These are phyloP conservation scores for Phlebopus sp. DNA, from an alignment of 1,284 basidiomycete species.

Conservation along the genomic window DNA sequence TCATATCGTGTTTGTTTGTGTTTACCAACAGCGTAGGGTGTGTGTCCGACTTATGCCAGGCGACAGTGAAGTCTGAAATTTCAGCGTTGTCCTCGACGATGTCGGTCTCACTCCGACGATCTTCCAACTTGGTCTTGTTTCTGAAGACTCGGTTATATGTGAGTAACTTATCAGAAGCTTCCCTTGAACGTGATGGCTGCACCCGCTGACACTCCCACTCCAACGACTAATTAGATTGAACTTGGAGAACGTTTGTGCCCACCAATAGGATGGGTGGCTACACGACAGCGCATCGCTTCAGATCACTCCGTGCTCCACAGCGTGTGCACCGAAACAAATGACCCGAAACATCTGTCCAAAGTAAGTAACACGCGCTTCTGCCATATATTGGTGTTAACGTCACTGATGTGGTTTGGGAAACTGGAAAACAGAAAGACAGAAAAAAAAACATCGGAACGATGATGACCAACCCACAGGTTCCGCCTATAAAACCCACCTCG, in stretches of 20 bases:
- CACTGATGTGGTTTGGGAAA: constrained; percentile 8
- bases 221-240: no score
- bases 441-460: constrained; percentile 6
- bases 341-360: constrained; percentile 6
- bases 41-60: background rate
- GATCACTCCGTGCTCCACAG: constrained; percentile 14
- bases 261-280: no score
- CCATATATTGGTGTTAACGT: constrained; percentile 7
- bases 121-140: no score
- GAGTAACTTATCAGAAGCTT: no score
- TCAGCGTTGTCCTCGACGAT: no score
- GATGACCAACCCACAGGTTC: constrained; percentile 1
- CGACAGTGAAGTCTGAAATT: no score
- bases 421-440: background rate
- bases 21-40: constrained; percentile 15
- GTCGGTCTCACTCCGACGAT: background rate
- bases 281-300: background rate
- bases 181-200: no score
- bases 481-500: constrained; percentile 21
- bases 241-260: no score
- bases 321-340: constrained; percentile 3
- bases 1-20: constrained; percentile 17
- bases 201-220: no score
- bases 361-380: constrained; percentile 5
- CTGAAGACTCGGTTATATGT: no score